Conservation (phyloP, 2,329 filamentous ascomycete genomes). For the Escovopsis sp. region DNA sequence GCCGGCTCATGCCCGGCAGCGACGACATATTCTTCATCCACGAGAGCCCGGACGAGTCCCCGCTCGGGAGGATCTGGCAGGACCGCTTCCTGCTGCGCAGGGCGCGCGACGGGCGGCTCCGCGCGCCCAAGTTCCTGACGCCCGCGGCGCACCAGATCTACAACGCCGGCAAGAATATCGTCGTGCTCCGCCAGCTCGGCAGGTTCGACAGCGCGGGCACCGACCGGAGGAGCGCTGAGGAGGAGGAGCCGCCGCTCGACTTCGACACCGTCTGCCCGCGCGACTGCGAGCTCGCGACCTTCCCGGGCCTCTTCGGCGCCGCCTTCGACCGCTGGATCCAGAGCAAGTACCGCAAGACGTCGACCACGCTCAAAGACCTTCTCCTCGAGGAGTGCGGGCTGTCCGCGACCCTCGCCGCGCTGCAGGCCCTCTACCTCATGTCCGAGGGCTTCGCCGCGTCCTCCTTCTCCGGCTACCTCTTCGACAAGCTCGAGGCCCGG, state of each 20-base stretch:
- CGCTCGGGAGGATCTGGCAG: slow-evolving; percentile 58
- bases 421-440: slow-evolving; percentile 64
- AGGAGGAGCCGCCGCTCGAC: slow-evolving; percentile 34
- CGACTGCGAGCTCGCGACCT: slow-evolving; percentile 41
- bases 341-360: slow-evolving; percentile 56
- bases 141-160: slow-evolving; percentile 59
- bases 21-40: slow-evolving; percentile 63
- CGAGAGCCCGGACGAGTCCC: slow-evolving; percentile 37
- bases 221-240: slow-evolving; percentile 10
- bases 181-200: slow-evolving; percentile 63
- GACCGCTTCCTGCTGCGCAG: slow-evolving; percentile 54
- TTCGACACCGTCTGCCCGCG: slow-evolving; percentile 40
- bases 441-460: slow-evolving; percentile 55
- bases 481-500: slow-evolving; percentile 54
- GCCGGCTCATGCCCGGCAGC: slow-evolving; percentile 49
- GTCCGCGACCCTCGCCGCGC: slow-evolving; percentile 43
- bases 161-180: slow-evolving; percentile 73
- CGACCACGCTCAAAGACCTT: slow-evolving; percentile 45
- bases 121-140: slow-evolving; percentile 61
- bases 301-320: slow-evolving; percentile 56
- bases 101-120: slow-evolving; percentile 42
- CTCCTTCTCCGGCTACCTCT: slow-evolving; percentile 51
- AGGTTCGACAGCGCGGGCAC: slow-evolving; percentile 26
- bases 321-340: slow-evolving; percentile 65
- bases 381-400: slow-evolving; percentile 58